Evolutionary conservation across 2,329 filamentous ascomycete species (phyloP).

Genomic region (Botryotinia narcissicola): DNA sequence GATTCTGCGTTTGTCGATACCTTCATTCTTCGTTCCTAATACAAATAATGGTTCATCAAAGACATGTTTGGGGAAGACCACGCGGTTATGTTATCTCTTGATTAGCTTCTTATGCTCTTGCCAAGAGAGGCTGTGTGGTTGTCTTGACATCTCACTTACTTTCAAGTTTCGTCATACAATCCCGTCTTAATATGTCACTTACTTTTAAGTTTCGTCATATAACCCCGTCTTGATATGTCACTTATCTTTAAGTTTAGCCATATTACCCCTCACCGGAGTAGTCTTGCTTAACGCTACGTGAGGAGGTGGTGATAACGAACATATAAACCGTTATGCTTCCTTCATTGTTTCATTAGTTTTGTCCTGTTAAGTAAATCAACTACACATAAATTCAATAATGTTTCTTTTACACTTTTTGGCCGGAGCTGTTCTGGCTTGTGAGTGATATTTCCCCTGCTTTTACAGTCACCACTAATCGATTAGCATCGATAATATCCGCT

Average conservation of each 20-base stretch:
- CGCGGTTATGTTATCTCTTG: not conserved
- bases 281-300: not conserved
- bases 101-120: not conserved
- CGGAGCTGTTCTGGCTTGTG: slow-evolving; percentile 8
- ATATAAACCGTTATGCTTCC: not conserved
- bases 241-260: not conserved
- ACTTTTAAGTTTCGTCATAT: not conserved
- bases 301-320: not conserved
- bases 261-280: not conserved
- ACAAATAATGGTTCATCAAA: not conserved
- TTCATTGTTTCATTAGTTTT: not conserved
- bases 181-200: not conserved
- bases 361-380: not conserved
- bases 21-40: not conserved
- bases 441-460: not conserved
- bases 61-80: not conserved
- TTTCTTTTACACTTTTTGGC: not conserved
- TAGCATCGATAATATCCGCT: slow-evolving; percentile 27
- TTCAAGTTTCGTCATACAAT: not conserved
- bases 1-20: not conserved
- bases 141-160: not conserved
- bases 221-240: not conserved
- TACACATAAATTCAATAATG: not conserved
- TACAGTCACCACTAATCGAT: not conserved
- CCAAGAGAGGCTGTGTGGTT: not conserved